phyloP scores from a whole-genome alignment of 768 basidiomycete species.

The Lentinula detonsa region DNA sequence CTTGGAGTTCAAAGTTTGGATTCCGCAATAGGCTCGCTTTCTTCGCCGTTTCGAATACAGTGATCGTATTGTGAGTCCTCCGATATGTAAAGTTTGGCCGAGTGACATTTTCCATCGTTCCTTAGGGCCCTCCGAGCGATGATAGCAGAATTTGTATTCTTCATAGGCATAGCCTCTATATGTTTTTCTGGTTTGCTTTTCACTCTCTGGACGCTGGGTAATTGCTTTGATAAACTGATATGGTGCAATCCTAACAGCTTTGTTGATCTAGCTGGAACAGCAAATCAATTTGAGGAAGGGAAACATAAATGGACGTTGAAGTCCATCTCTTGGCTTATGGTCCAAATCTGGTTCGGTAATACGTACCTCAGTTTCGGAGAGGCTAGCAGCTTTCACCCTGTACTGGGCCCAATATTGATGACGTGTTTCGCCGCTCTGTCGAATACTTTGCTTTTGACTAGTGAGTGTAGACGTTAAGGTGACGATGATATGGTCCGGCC shows the following conservation, averaged over 20 bases:
- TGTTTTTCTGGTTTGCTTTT: slow-evolving; percentile 78
- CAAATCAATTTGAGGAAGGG: slow-evolving; percentile 13
- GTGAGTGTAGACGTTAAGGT: slow-evolving; percentile 31
- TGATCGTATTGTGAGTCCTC: slow-evolving; percentile 62
- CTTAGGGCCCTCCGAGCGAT: slow-evolving; percentile 72
- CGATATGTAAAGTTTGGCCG: background rate
- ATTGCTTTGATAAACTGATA: background rate
- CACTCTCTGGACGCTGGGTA: slow-evolving; percentile 48
- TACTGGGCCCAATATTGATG: slow-evolving; percentile 79
- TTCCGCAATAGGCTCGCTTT: slow-evolving; percentile 55
- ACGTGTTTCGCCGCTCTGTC: slow-evolving; percentile 72
- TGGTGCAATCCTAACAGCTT: background rate
- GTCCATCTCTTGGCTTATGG: slow-evolving; percentile 76
- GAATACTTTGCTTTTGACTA: slow-evolving; percentile 75
- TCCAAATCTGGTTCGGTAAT: slow-evolving; percentile 85
- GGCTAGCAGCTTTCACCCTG: slow-evolving; percentile 54
- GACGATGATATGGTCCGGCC: background rate
- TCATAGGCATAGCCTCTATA: slow-evolving; percentile 68
- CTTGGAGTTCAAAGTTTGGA: background rate
- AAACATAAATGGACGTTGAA: slow-evolving; percentile 26
- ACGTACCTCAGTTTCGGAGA: slow-evolving; percentile 33
- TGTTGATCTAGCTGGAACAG: slow-evolving; percentile 13
- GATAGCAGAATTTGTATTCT: slow-evolving; percentile 75
- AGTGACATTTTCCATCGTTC: background rate
- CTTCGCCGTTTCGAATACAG: slow-evolving; percentile 73